Conservation (phyloP, 306 rosid species). For the Quercus alba region DNA sequence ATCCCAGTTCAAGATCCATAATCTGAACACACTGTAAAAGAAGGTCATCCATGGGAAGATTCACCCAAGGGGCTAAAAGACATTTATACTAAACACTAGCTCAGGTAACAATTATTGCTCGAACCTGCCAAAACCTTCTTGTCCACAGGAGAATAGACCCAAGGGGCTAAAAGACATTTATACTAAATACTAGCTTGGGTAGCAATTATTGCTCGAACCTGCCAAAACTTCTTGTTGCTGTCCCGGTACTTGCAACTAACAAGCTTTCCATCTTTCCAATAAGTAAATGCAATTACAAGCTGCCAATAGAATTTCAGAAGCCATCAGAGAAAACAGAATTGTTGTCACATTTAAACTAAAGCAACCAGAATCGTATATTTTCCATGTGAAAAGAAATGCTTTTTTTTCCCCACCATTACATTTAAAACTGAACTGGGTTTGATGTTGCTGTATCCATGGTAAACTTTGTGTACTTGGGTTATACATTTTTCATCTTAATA, state of each 20-base stretch:
- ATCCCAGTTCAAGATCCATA: no score
- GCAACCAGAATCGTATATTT: conserved; percentile 4
- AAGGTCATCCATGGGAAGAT: neutral
- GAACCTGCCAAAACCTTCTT: conserved; percentile 92
- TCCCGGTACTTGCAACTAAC: conserved; percentile 95
- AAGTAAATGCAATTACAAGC: conserved; percentile 81
- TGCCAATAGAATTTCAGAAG: conserved; percentile 35
- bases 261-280: conserved; percentile 51
- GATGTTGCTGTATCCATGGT: no score
- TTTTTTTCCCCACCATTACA: neutral
- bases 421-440: neutral
- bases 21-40: neutral
- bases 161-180: neutral
- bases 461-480: no score
- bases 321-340: conserved; percentile 11
- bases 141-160: conserved; percentile 1
- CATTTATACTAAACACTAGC: neutral
- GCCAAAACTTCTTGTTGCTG: conserved; percentile 79
- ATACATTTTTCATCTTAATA: no score
- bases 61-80: neutral
- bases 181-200: neutral
- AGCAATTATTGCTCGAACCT: conserved; percentile 48
- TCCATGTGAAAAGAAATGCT: conserved; percentile 9
- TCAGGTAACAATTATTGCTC: conserved; percentile 12
- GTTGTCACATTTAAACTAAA: conserved; percentile 7